Conservation (phyloP, 352 stramenopile species). For the Globisporangium lucens region DNA sequence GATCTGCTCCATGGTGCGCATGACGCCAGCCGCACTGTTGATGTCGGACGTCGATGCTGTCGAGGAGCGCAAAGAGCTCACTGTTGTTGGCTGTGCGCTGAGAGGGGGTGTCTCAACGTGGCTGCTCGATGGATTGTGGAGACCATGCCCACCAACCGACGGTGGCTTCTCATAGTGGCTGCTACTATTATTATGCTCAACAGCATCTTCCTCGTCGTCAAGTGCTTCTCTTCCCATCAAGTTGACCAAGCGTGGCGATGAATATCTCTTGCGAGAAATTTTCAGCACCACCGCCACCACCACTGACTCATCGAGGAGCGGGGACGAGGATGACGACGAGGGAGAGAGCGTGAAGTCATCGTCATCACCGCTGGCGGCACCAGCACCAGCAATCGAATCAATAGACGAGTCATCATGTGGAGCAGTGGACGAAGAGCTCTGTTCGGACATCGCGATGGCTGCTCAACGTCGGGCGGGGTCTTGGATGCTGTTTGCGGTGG, state of each 20-base stretch:
- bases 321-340: not conserved
- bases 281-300: not conserved
- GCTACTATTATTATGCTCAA: not conserved
- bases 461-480: not conserved
- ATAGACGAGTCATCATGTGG: not conserved
- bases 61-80: not conserved
- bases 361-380: not conserved
- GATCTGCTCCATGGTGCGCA: slow-evolving; percentile 19
- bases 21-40: not conserved
- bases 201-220: not conserved
- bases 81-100: not conserved
- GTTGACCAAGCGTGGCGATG: not conserved
- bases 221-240: not conserved
- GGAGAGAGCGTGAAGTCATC: not conserved
- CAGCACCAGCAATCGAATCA: not conserved
- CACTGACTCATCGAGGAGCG: not conserved
- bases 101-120: not conserved
- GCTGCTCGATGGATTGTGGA: not conserved
- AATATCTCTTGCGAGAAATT: not conserved
- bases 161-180: not conserved
- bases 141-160: not conserved
- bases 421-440: not conserved
- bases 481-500: not conserved
- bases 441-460: not conserved
- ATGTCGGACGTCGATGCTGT: not conserved